Percentiles rank a stretch among this genome's conserved stretches.
phyloP scores from a whole-genome alignment of 345 rosid genomes.

The Aquilaria yunnanensis region DNA sequence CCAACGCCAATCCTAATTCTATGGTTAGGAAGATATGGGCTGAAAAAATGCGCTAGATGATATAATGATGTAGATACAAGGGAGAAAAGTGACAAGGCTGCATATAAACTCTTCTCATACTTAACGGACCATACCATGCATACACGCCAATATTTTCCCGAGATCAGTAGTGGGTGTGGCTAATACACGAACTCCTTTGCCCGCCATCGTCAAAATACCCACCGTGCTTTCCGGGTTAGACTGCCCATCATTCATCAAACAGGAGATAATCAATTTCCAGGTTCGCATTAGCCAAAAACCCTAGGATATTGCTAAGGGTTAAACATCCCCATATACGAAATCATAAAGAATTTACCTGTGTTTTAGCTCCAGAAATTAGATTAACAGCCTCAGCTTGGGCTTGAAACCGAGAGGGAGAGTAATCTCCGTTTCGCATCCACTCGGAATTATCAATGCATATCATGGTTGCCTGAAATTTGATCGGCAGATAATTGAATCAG shows the following conservation, averaged over 20 bases:
- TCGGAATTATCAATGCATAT: conserved; percentile 82
- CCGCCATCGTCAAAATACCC: conserved; percentile 77
- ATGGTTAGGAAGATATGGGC: too few species aligned
- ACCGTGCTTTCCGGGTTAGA: conserved; percentile 86
- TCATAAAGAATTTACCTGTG: conserved; percentile 39
- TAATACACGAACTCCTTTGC: conserved; percentile 77
- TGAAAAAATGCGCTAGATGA: too few species aligned
- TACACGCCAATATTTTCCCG: conserved; percentile 68
- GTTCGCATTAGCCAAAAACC: background rate
- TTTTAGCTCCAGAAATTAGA: conserved; percentile 73
- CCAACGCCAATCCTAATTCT: too few species aligned
- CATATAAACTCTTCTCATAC: too few species aligned
- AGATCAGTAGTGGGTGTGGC: conserved; percentile 76
- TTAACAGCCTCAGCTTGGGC: conserved; percentile 78
- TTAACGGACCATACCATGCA: conserved; percentile 46
- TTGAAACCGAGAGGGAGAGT: conserved; percentile 58
- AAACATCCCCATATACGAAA: too few species aligned
- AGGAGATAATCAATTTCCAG: conserved; percentile 8
- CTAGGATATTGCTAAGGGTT: too few species aligned
- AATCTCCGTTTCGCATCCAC: conserved; percentile 91
- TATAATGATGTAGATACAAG: too few species aligned
- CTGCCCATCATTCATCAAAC: conserved; percentile 24
- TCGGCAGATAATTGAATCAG: background rate
- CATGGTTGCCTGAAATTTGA: conserved; percentile 57
- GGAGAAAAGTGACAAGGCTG: too few species aligned